A percentile compares a stretch with the other conserved stretches of the same genome.
Conservation (phyloP, 306 rosid genomes). For the Cucurbita ficifolia region DNA sequence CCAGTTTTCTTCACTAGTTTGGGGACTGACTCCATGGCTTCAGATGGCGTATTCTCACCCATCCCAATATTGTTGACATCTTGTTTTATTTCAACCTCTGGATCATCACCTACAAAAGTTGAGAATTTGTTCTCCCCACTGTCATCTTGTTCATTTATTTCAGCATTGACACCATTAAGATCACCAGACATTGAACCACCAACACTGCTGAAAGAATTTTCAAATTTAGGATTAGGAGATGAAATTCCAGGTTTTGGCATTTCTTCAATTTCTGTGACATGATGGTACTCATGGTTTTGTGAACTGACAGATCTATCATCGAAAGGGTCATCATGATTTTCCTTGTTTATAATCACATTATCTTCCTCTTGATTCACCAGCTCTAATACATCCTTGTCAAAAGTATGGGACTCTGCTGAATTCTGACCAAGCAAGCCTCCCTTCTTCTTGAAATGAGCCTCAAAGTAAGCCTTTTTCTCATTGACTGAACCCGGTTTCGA, state of each 20-base stretch:
- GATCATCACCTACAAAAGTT: conserved; percentile 4
- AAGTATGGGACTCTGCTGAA: conserved; percentile 12
- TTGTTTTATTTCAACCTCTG: neutral
- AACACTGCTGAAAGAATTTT: conserved; percentile 4
- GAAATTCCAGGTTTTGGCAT: conserved; percentile 20
- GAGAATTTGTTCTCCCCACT: conserved; percentile 10
- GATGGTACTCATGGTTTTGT: conserved; percentile 23
- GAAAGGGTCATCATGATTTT: conserved; percentile 13
- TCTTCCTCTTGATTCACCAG: conserved; percentile 20
- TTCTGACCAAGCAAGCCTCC: conserved; percentile 27
- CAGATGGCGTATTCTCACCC: conserved; percentile 18
- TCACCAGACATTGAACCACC: conserved; percentile 12
- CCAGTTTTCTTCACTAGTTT: conserved; percentile 16
- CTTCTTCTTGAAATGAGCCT: conserved; percentile 71
- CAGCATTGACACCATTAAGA: conserved; percentile 10
- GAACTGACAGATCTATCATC: conserved; percentile 30
- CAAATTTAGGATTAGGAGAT: conserved; percentile 17
- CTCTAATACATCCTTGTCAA: conserved; percentile 28
- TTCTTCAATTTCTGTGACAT: conserved; percentile 19
- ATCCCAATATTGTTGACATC: neutral
- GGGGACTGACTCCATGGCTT: conserved; percentile 1
- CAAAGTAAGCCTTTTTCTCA: conserved; percentile 57
- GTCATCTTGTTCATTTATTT: conserved; percentile 21
- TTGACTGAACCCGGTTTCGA: conserved; percentile 59
- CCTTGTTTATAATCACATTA: conserved; percentile 26